A percentile compares a stretch with the other conserved stretches of the same genome.
phyloP scores from a whole-genome alignment of 164 flowering plant species.

The Euptelea pleiosperma region DNA sequence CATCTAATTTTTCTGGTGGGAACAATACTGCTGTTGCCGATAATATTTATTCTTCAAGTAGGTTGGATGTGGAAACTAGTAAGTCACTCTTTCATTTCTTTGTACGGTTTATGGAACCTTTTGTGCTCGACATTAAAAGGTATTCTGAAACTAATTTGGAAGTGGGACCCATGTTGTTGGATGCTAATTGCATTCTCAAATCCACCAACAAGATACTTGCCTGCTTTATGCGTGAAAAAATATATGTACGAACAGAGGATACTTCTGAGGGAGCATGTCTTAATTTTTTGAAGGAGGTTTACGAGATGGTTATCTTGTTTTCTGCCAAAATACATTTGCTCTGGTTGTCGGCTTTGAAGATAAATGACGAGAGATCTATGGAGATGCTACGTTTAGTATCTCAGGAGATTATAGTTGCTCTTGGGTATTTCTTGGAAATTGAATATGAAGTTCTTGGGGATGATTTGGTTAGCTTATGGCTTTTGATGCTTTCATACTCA shows the following conservation, averaged over 20 bases:
- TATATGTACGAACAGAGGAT: constrained; percentile 68
- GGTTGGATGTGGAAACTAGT: constrained; percentile 44
- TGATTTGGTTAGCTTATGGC: constrained; percentile 70
- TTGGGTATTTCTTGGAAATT: constrained; percentile 59
- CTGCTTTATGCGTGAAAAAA: constrained; percentile 42
- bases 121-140: constrained; percentile 38
- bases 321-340: constrained; percentile 31
- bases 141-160: constrained; percentile 28
- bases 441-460: constrained; percentile 68
- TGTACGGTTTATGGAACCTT: constrained; percentile 66
- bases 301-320: constrained; percentile 32
- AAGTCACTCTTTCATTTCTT: constrained; percentile 67
- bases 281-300: constrained; percentile 56
- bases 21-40: constrained; percentile 13
- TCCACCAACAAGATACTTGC: constrained; percentile 54
- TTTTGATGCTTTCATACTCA: constrained; percentile 41
- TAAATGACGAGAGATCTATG: constrained; percentile 9
- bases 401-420: constrained; percentile 51
- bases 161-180: constrained; percentile 23
- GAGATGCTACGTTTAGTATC: constrained; percentile 29
- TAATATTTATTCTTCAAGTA: constrained; percentile 17
- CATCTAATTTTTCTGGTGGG: constrained; percentile 3
- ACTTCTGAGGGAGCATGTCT: constrained; percentile 53
- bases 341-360: constrained; percentile 20
- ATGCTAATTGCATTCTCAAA: constrained; percentile 36